Base-by-base conservation (phyloP, 176 grass and related monocot species). In the Tillandsia fasciculata region DNA sequence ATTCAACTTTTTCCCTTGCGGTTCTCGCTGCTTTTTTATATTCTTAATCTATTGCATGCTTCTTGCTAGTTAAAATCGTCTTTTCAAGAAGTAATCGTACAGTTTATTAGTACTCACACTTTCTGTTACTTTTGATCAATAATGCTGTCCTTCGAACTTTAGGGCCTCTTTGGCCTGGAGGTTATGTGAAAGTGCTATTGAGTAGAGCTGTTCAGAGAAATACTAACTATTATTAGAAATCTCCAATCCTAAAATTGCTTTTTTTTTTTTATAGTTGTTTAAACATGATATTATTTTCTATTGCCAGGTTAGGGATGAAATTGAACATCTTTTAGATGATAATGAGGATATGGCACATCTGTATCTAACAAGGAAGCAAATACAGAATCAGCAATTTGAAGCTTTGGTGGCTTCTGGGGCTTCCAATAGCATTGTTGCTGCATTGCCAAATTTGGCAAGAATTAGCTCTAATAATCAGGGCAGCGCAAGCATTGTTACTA, bases 291-390 rank as follows among this genome's bases (percentile, higher is more conserved):
- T 14, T 23, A 61, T 61, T 18, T 2, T 20, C 7, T 61, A 20
- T 51, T 86, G 53, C 70, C 80, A 99, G 95, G 90, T 88, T 68
- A 87, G 95, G 72, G 89, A 99, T 81, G 95, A 99, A 85, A 99
- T 99, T 70, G 95, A 99, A 84, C 95, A 99, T 74, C 87, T 99
- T 79, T 82, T 99, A 72, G 95, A 94, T 82, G 95, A 99, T 72
- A 92, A 93, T 29, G 84, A 90, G 77, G 90, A 99, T 68, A 99
- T 99, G 95, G 82, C 80, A 53, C 80, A 99, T 85, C 52, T 99
- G 66, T 99, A 99, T 87, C 64, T 94, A 70, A 94, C 95, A 81
- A 87, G 95, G 71, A 99, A 99, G 70, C 95, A 99, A 80, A 82
- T 81, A 54, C 95, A 99, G 64, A 90, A 81, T 66, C 95, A 99